Percentiles rank a stretch among this genome's conserved stretches.
phyloP scores from a whole-genome alignment of 331 rosid genomes.

The Quercus phellos region DNA sequence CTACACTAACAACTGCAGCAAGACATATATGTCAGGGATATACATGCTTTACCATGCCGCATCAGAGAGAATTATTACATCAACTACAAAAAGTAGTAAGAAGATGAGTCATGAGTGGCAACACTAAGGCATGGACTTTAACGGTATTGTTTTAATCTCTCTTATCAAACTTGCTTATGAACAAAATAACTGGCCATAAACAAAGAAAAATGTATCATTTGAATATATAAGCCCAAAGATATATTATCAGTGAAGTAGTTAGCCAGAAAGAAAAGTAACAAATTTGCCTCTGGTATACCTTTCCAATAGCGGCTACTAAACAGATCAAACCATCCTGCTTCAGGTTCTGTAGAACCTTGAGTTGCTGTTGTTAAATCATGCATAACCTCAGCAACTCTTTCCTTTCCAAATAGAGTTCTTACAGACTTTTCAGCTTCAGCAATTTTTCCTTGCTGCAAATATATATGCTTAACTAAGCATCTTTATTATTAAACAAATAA shows the following conservation, averaged over 20 bases:
- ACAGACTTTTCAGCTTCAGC: constrained; percentile 75
- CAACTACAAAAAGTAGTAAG: neutral
- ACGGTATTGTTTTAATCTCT: neutral
- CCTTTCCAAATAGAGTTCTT: constrained; percentile 69
- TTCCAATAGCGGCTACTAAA: constrained; percentile 89
- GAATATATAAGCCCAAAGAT: neutral
- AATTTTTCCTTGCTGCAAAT: constrained; percentile 80
- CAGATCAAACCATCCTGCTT: constrained; percentile 96
- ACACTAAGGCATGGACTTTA: neutral
- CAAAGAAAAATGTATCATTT: neutral
- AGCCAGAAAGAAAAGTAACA: neutral
- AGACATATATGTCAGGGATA: constrained; percentile 19
- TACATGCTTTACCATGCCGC: neutral
- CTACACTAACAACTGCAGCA: constrained; percentile 88
- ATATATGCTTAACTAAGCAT: constrained; percentile 18
- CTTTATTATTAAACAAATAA: neutral
- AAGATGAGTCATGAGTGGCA: neutral
- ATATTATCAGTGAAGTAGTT: neutral
- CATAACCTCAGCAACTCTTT: constrained; percentile 69
- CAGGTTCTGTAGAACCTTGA: constrained; percentile 85
- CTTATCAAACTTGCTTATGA: constrained; percentile 1
- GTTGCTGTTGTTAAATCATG: constrained; percentile 51
- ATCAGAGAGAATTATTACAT: neutral
- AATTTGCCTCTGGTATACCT: constrained; percentile 41
- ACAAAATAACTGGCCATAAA: constrained; percentile 1